phyloP scores from a whole-genome alignment of 2,329 filamentous ascomycete genomes.

The Arthrobotrys entomopaga region DNA sequence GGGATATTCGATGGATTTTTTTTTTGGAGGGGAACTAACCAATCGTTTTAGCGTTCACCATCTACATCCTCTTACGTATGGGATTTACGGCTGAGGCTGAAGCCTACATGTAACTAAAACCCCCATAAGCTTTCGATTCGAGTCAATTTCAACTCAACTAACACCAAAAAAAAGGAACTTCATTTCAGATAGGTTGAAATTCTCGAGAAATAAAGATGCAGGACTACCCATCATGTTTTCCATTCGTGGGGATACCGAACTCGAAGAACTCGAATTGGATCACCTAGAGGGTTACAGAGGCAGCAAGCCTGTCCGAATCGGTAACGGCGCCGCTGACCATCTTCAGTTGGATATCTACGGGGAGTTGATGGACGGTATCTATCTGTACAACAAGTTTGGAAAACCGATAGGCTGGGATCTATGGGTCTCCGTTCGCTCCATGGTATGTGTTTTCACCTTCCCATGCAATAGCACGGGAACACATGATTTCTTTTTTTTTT shows the following conservation, averaged over 20 bases:
- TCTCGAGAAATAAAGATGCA: slow-evolving; percentile 70
- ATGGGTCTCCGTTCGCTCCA: slow-evolving; percentile 76
- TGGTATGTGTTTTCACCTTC: slow-evolving; percentile 66
- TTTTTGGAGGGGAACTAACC: slow-evolving; percentile 64
- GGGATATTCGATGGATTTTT: not conserved
- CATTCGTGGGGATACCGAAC: slow-evolving; percentile 73
- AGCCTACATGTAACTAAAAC: slow-evolving; percentile 70
- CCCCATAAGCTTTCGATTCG: not conserved
- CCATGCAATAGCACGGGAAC: slow-evolving; percentile 56
- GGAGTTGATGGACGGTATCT: slow-evolving; percentile 80
- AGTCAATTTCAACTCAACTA: not conserved
- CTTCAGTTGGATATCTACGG: slow-evolving; percentile 83
- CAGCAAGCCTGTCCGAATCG: slow-evolving; percentile 78
- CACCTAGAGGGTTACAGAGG: slow-evolving; percentile 78
- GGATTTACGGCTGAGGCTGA: slow-evolving; percentile 80
- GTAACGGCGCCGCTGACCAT: slow-evolving; percentile 80
- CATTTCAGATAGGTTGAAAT: slow-evolving; percentile 75
- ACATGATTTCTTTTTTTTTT: no score
- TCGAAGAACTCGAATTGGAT: slow-evolving; percentile 55
- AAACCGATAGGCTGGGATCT: slow-evolving; percentile 78
- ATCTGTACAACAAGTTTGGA: slow-evolving; percentile 81
- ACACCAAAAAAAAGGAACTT: slow-evolving; percentile 66
- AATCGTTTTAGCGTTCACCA: slow-evolving; percentile 37
- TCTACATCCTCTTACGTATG: slow-evolving; percentile 73
- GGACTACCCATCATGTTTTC: slow-evolving; percentile 83